A percentile compares a stretch with the other conserved stretches of the same genome.
These are phyloP conservation scores for Curvularia lunata DNA, from an alignment of 2,329 filamentous ascomycete genomes.

Conservation along the genomic window DNA sequence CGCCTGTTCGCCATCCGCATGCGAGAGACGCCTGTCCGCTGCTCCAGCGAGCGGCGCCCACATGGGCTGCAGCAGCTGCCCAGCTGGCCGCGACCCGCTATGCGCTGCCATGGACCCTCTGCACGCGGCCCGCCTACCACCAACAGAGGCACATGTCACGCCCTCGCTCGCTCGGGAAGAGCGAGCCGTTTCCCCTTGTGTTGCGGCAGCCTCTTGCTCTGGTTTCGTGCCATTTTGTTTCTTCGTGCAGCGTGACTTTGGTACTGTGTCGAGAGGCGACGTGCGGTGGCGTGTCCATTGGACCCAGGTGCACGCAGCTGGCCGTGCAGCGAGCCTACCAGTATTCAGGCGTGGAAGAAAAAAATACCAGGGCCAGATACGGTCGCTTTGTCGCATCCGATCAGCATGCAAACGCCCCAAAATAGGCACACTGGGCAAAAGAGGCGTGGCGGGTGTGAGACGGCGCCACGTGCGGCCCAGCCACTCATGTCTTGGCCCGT, in stretches of 20 bases:
- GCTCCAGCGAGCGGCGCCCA: conserved; percentile 6
- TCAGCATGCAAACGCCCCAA: neutral
- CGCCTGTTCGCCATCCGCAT: conserved; percentile 13
- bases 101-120: neutral
- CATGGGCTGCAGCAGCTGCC: conserved; percentile 8
- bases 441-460: conserved; percentile 11
- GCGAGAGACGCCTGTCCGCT: conserved; percentile 14
- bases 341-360: neutral
- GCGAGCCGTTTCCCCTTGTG: neutral
- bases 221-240: neutral
- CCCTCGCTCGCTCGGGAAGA: neutral
- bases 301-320: neutral
- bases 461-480: conserved; percentile 23
- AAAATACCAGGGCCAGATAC: neutral
- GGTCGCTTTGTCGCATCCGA: neutral
- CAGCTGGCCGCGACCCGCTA: neutral
- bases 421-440: neutral
- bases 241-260: neutral
- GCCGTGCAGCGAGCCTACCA: neutral
- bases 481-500: conserved; percentile 19
- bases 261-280: conserved; percentile 11
- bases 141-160: neutral
- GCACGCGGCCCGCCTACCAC: neutral
- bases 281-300: conserved; percentile 1
- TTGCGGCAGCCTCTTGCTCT: neutral